Base-by-base conservation (phyloP, 768 basidiomycete genomes). In the Suillus cothurnatus region DNA sequence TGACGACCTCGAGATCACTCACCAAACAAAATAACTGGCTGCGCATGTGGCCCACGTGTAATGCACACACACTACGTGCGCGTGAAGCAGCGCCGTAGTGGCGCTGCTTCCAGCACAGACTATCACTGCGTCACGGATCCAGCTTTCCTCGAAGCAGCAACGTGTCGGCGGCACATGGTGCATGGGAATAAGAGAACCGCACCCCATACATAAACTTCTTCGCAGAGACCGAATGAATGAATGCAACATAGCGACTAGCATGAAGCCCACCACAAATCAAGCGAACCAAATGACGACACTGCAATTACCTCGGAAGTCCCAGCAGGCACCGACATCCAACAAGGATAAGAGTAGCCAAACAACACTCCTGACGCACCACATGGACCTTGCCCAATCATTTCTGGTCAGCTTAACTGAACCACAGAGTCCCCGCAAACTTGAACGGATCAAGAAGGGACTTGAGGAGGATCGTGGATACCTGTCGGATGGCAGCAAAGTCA, bases 381-480 rank as follows among this genome's bases (percentile, higher is more conserved):
- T 77, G 66, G 74, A 77, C 62, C 68, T 75, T 67, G 70, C 76
- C 41, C 73, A 76, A 69, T 73, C 65, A 58, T 21, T 75, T 69
- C 75, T 69, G 39, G 65, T 78, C 43, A 69, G 66, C 56, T 77
- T 73, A 38, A 63, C 69, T 65, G 71, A 70, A 53, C 75, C 72
- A 32, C 70, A 75, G 57, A 71, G 71, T 52, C 68, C 62, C 52
- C 69, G 62, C 61, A 69, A 52, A 68, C 70, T 77, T 67, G 71
- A 77, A 55, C 69, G 67, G 15, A 73, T 77, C 67, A 78, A 77
- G 71, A 71, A 71, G 52, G 69, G 69, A 31, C 66, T 77, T 58
- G 75, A 77, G 68, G 75, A 78, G 68, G 71, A 60, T 21, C 52
- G 71, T 38, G 73, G 75, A 66, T 71, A 66, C 69, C 69, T 72